These are phyloP conservation scores for Curvularia verruculosa DNA, from an alignment of 2,329 filamentous ascomycete species.

Conservation along the genomic window DNA sequence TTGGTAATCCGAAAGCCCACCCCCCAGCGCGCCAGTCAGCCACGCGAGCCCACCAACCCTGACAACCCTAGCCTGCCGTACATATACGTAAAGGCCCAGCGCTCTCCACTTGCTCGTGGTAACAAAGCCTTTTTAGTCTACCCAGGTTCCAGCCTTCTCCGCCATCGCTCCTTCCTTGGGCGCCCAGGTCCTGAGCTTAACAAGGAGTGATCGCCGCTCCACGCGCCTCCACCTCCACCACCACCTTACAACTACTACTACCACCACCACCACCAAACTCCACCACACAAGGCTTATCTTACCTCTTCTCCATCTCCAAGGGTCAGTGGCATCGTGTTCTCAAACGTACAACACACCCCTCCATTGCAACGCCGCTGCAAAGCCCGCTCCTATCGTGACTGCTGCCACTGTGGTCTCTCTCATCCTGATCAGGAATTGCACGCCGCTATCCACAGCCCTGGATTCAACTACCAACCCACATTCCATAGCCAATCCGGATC, in stretches of 20 bases:
- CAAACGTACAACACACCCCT: slow-evolving; percentile 46
- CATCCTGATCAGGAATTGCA: slow-evolving; percentile 32
- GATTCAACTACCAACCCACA: slow-evolving; percentile 26
- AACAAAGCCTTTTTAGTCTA: slow-evolving; percentile 48
- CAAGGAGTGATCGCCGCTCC: slow-evolving; percentile 56
- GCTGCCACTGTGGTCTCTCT: slow-evolving; percentile 29
- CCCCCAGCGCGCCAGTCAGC: slow-evolving; percentile 51
- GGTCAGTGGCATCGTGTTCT: slow-evolving; percentile 26
- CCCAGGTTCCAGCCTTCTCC: slow-evolving; percentile 54
- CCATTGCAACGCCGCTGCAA: slow-evolving; percentile 39
- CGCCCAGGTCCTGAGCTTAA: slow-evolving; percentile 57
- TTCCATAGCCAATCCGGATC: slow-evolving; percentile 35
- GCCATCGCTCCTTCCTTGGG: slow-evolving; percentile 52
- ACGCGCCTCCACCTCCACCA: slow-evolving; percentile 48
- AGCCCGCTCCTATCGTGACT: slow-evolving; percentile 26
- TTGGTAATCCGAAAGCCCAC: slow-evolving; percentile 36
- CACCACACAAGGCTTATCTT: slow-evolving; percentile 29
- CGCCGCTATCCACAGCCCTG: slow-evolving; percentile 35
- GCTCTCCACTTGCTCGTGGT: slow-evolving; percentile 49
- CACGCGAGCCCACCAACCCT: slow-evolving; percentile 50
- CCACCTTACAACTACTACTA: slow-evolving; percentile 3
- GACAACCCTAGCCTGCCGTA: slow-evolving; percentile 50
- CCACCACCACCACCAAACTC: slow-evolving; percentile 2
- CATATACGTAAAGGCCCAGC: slow-evolving; percentile 52
- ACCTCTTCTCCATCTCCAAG: slow-evolving; percentile 22